Percentiles rank a stretch among this genome's conserved stretches.
phyloP scores from a whole-genome alignment of 495 filamentous ascomycete species.

The Elasticomyces elasticus region DNA sequence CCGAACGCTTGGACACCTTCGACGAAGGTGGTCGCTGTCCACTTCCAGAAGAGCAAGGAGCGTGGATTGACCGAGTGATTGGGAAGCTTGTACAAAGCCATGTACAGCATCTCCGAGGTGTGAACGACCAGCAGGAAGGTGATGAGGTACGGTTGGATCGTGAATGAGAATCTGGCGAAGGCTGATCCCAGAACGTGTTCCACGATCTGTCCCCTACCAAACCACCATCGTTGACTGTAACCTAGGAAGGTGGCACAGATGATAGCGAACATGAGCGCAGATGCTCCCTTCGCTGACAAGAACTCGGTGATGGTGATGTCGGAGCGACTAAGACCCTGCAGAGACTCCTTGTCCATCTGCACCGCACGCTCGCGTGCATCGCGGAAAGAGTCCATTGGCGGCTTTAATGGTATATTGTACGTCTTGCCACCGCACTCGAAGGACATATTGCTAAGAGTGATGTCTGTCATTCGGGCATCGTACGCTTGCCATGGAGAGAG shows the following conservation, averaged over 20 bases:
- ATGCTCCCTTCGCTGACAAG: conserved; percentile 34
- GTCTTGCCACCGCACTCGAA: conserved; percentile 40
- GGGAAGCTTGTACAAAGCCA: conserved; percentile 42
- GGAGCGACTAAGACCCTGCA: conserved; percentile 43
- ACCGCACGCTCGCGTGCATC: conserved; percentile 57
- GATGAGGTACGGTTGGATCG: conserved; percentile 35
- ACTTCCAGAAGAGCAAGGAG: conserved; percentile 50
- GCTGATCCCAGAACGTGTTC: conserved; percentile 39
- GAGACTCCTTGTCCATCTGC: conserved; percentile 54
- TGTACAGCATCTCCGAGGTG: conserved; percentile 39
- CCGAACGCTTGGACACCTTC: conserved; percentile 48
- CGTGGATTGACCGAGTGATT: conserved; percentile 47
- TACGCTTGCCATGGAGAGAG: conserved; percentile 38
- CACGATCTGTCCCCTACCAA: conserved; percentile 24
- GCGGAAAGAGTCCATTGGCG: conserved; percentile 48
- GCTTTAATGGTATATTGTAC: conserved; percentile 50
- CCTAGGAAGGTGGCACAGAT: conserved; percentile 38
- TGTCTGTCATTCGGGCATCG: conserved; percentile 48
- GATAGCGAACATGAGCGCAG: conserved; percentile 36
- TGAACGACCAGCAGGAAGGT: conserved; percentile 44
- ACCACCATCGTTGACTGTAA: conserved; percentile 41
- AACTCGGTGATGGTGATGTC: conserved; percentile 50
- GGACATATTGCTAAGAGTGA: conserved; percentile 48
- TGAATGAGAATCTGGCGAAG: conserved; percentile 44
- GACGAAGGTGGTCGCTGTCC: conserved; percentile 47